Evolutionary conservation across 2,329 filamentous ascomycete species (phyloP).

Genomic region (Trichoderma atrobrunneum): DNA sequence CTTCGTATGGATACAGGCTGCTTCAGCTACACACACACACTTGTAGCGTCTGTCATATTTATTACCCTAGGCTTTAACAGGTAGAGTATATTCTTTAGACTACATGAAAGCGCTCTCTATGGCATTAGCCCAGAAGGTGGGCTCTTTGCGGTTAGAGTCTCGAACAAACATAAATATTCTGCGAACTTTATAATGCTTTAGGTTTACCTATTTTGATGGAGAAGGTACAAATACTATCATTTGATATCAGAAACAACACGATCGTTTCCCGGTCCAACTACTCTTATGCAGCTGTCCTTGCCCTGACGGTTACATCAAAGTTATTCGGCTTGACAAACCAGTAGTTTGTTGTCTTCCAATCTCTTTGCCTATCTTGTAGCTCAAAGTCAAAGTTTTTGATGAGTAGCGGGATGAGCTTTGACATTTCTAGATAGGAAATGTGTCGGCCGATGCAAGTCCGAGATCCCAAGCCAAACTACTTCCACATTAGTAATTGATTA

Average conservation of each 20-base stretch:
- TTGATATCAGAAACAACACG: no score
- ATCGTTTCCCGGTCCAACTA: no score
- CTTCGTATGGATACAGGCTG: no score
- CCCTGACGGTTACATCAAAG: constrained; percentile 33
- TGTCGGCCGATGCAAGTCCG: constrained; percentile 44
- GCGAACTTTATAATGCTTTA: not conserved
- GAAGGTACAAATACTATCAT: not conserved
- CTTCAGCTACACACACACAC: no score
- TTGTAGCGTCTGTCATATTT: not conserved
- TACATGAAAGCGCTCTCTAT: not conserved
- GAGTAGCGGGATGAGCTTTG: constrained; percentile 41
- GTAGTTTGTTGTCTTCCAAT: constrained; percentile 37
- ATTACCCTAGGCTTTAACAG: not conserved
- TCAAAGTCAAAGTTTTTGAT: constrained; percentile 36
- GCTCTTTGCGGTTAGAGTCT: not conserved
- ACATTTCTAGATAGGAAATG: constrained; percentile 42
- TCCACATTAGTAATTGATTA: not conserved
- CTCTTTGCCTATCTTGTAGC: constrained; percentile 20
- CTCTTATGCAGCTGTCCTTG: not conserved
- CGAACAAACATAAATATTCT: not conserved
- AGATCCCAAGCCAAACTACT: constrained; percentile 40
- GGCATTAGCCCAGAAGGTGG: not conserved
- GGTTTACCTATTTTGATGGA: no score
- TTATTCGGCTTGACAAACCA: constrained; percentile 44
- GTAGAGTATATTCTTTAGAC: not conserved